Evolutionary conservation across 2,329 filamentous ascomycete species (phyloP), one percentile per base, ranked within the genome.

Genomic region (Curvularia lunata): DNA sequence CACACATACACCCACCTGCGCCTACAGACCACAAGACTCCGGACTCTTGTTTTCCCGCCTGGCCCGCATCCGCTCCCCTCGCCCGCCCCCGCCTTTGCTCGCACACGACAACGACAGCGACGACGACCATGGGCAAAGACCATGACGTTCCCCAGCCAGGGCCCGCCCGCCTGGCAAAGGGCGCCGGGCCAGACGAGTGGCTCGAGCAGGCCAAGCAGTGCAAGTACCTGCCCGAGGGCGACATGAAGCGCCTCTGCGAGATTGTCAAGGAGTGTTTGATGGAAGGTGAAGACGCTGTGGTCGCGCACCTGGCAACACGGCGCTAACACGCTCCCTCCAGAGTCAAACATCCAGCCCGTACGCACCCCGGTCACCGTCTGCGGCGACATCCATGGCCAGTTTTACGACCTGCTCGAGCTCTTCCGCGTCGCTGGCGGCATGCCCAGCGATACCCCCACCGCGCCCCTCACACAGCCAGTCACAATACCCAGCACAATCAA

Each of bases 301-400:
- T 32, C 32, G 47, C 32, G 21, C 47, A 8, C 34, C 47, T 18
- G 18, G 25, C 34, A 12, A 6, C 47, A 37, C 3, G 9, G 1
- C 27, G 37, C 45, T 60, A 54, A 58, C 34, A 5, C 23, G 13
- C 4, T 12, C 8, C 25, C 10, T n/a, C 41, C 68, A 96, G 95
- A 99, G 81, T 97, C 93, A 65, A 99, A 99, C 77, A 98, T 99
- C 58, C 95, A 98, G 77, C 95, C 95, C n/a, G 94, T 99, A 19
- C 88, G 90, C 52, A 97, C 95, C 0, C 95, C 95, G 6, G 95
- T 99, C 62, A 99, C 95, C 5, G 90, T 99, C 63, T 98, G 95
- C 74, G 95, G 95, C 74, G 95, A 99, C 76, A 98, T 99, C 62
- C 95, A 99, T 79, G 95, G 95, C 69, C 95, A 99, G 80, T 98